Conservation (phyloP, 768 basidiomycete genomes). For the Amyloporia xantha region DNA sequence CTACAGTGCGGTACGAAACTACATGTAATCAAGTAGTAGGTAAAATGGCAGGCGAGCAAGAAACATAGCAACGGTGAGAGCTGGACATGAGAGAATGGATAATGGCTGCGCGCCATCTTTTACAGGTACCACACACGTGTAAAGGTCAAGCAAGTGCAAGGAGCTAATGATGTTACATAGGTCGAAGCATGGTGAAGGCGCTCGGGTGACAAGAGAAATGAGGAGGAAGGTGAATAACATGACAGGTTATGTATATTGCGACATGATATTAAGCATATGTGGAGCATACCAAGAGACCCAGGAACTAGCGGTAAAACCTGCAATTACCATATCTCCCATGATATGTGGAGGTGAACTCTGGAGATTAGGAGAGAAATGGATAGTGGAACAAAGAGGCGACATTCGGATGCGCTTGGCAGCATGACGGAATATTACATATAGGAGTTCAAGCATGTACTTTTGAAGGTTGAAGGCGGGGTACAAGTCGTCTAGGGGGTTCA, state of each 20-base stretch:
- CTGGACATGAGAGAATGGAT: conserved; percentile 2
- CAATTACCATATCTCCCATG: background rate
- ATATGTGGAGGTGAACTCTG: background rate
- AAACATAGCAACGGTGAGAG: no score
- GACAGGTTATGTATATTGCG: background rate
- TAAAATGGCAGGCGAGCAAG: no score
- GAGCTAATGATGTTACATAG: background rate
- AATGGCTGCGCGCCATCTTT: conserved; percentile 4
- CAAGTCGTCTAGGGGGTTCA: background rate
- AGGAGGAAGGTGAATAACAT: background rate
- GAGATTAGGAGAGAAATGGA: background rate
- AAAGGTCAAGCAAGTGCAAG: background rate
- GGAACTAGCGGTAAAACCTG: background rate
- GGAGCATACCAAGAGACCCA: background rate
- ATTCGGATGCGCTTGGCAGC: background rate
- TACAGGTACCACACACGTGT: background rate
- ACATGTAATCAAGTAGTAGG: no score
- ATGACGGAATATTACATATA: background rate
- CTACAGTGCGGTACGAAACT: no score
- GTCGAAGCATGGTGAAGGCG: background rate
- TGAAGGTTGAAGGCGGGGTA: background rate
- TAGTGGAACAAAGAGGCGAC: no score
- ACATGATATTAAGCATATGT: background rate
- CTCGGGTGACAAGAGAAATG: background rate
- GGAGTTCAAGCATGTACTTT: background rate